These are phyloP conservation scores for Albizia julibrissin DNA, from an alignment of 306 rosid genomes.

Conservation along the genomic window DNA sequence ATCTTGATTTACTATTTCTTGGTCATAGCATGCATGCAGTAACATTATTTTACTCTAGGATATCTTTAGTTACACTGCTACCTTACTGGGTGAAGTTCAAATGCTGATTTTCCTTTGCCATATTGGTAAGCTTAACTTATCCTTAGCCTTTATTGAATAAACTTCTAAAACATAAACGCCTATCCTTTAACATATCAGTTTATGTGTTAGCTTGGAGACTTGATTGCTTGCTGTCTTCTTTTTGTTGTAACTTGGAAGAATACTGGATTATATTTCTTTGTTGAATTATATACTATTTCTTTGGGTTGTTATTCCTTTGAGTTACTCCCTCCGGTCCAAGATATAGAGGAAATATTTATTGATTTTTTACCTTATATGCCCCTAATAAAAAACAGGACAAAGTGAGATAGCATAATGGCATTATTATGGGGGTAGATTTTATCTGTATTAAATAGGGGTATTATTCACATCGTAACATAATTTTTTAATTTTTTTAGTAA, in stretches of 20 bases:
- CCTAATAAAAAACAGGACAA: not conserved
- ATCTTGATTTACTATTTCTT: not conserved
- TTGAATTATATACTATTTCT: not conserved
- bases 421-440: not conserved
- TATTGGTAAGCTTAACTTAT: not conserved
- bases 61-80: not conserved
- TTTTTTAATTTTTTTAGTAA: not conserved
- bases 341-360: not conserved
- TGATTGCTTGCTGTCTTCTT: not conserved
- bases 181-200: not conserved
- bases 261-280: conserved; percentile 17
- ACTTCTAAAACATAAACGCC: not conserved
- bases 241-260: not conserved
- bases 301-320: not conserved
- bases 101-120: not conserved
- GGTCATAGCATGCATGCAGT: not conserved
- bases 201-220: not conserved
- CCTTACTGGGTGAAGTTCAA: not conserved
- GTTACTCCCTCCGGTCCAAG: not conserved
- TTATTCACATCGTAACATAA: not conserved
- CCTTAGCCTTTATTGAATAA: not conserved
- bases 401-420: not conserved
- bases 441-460: not conserved
- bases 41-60: not conserved
- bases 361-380: not conserved